Percentiles rank a stretch among this genome's conserved stretches.
Conservation (phyloP, 2,329 filamentous ascomycete genomes). For the Helotiales sp. region DNA sequence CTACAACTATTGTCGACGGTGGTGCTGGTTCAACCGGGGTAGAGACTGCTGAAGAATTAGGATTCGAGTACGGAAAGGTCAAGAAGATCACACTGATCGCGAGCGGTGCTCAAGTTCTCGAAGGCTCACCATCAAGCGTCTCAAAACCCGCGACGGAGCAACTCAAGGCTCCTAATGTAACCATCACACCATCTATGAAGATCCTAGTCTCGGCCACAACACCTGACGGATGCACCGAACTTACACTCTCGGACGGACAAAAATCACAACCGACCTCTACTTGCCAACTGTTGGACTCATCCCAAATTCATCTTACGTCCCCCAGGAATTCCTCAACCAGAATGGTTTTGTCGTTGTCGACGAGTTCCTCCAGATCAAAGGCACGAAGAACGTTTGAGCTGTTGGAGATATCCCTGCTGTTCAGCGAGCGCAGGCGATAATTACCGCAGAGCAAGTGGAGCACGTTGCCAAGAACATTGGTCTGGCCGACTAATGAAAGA, state of each 20-base stretch:
- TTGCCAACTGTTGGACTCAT: conserved; percentile 60
- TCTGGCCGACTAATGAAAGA: conserved; percentile 24
- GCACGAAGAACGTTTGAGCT: conserved; percentile 43
- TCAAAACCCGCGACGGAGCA: conserved; percentile 46
- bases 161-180: conserved; percentile 57
- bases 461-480: conserved; percentile 39
- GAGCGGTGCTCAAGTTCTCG: conserved; percentile 42
- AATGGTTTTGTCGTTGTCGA: conserved; percentile 55
- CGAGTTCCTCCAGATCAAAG: conserved; percentile 54
- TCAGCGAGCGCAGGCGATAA: conserved; percentile 34
- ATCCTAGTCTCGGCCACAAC: conserved; percentile 47
- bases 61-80: conserved; percentile 34
- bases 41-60: conserved; percentile 41
- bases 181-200: conserved; percentile 50
- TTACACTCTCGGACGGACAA: conserved; percentile 55
- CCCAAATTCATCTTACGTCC: conserved; percentile 61
- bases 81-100: conserved; percentile 39
- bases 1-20: conserved; percentile 42
- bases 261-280: conserved; percentile 59
- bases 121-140: conserved; percentile 32
- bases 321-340: conserved; percentile 51
- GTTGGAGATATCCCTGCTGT: conserved; percentile 38
- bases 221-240: conserved; percentile 53
- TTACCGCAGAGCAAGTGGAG: conserved; percentile 30
- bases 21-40: conserved; percentile 45